Base-by-base conservation (phyloP, 2,329 filamentous ascomycete genomes). In the Xylaria sp. region DNA sequence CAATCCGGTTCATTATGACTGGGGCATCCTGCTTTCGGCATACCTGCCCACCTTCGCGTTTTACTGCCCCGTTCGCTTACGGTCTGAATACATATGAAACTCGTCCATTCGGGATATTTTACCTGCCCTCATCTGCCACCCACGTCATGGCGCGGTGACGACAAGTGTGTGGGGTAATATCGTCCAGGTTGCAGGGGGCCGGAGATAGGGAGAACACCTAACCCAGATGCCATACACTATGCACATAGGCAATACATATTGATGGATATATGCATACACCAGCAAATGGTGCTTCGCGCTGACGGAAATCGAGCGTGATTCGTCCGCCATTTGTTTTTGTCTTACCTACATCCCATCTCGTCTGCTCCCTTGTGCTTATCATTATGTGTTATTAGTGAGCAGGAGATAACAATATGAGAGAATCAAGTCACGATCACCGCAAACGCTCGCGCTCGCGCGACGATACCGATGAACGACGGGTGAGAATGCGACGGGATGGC, bases 361-460 rank as follows among this genome's bases (percentile, higher is more conserved):
- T 10, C 35, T 37, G 10, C 37, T 42, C 37, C 37, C 8, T 42
- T 7, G 9, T 7, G 11, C 7, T 42, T 42, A 9, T 13, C 37
- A 42, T 42, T 13, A 42, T 42, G 37, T 13, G 11, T 13, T 13
- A 42, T 5, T 42, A 42, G 37, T 9, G 37, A 13, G 7, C 6
- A 47, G n/a, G 55, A 48, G 59, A 54, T 55, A 49, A 60, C 30
- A 44, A 55, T 57, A 65, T 64, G 52, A 59, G 60, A 19, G 52
- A 62, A n/a, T 18, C 55, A 9, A 55, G 58, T 65, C 61, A 13
- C 18, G n/a, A 50, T 3, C 53, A 19, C 8, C 59, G 55, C 58
- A 68, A 66, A 48, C 66, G 66, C 64, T 57, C 60, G 55, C 59
- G 63, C 62, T 63, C 64, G 55, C 58, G 59, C 50, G 63, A 65